Percentiles rank a stretch among this genome's conserved stretches.
Evolutionary conservation across 1,284 basidiomycete genomes (phyloP).

Genomic region (Cryptococcus sp.): DNA sequence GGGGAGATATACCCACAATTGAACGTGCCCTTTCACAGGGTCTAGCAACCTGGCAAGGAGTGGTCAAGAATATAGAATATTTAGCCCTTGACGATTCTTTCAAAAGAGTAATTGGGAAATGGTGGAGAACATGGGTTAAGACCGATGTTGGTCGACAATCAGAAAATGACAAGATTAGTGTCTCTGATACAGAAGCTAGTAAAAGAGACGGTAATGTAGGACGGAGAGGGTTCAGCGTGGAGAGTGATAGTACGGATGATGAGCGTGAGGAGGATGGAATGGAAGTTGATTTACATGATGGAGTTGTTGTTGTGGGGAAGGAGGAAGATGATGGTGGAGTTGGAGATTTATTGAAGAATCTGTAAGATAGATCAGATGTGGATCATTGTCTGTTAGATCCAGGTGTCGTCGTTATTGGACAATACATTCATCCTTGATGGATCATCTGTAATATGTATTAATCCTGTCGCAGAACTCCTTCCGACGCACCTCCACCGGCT

Average conservation of each 20-base stretch:
- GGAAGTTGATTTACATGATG: background rate
- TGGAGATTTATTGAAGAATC: background rate
- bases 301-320: background rate
- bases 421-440: too few relatives aligned
- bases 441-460: too few relatives aligned
- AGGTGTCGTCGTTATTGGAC: too few relatives aligned
- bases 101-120: slow-evolving; percentile 40
- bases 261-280: background rate
- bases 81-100: slow-evolving; percentile 41
- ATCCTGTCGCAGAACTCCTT: too few relatives aligned
- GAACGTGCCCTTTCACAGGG: slow-evolving; percentile 37
- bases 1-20: slow-evolving; percentile 31
- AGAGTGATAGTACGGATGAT: background rate
- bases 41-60: slow-evolving; percentile 42
- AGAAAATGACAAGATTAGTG: background rate
- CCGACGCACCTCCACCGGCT: too few relatives aligned
- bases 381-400: too few relatives aligned
- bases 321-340: background rate
- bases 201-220: background rate
- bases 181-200: background rate
- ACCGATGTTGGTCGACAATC: background rate
- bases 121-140: slow-evolving; percentile 47
- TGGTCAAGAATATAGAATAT: slow-evolving; percentile 46
- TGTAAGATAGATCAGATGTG: background rate
- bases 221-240: background rate